Conservation (phyloP, 2,329 filamentous ascomycete genomes). For the Calonectria montana region DNA sequence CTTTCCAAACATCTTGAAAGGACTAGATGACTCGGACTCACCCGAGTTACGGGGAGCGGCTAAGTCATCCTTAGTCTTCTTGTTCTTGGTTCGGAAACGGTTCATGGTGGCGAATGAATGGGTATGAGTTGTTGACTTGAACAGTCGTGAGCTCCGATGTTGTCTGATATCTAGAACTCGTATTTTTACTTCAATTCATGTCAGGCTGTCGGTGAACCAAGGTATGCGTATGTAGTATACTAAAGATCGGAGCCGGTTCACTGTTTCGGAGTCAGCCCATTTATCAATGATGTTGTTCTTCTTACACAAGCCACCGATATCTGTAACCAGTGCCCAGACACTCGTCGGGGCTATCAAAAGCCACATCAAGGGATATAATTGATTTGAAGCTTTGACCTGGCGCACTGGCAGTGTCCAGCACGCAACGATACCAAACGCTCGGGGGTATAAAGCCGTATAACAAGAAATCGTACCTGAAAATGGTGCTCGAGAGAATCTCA, state of each 20-base stretch:
- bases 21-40: conserved; percentile 64
- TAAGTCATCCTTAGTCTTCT: conserved; percentile 67
- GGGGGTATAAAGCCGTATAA: neutral
- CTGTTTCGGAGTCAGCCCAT: neutral
- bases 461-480: conserved; percentile 32
- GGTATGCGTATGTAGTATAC: neutral
- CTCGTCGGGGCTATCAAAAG: neutral
- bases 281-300: neutral
- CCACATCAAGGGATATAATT: neutral
- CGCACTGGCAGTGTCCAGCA: neutral
- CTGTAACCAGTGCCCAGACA: neutral
- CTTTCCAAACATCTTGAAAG: conserved; percentile 67
- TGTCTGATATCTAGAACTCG: conserved; percentile 16
- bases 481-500: conserved; percentile 4
- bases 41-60: conserved; percentile 60
- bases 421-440: neutral
- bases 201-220: conserved; percentile 9
- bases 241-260: neutral
- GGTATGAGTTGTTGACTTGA: neutral
- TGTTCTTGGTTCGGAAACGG: conserved; percentile 80
- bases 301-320: neutral
- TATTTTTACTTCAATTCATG: conserved; percentile 36
- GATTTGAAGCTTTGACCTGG: neutral
- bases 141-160: neutral
- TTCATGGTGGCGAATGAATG: conserved; percentile 67